phyloP scores from a whole-genome alignment of 1,284 basidiomycete genomes.

The Vanrija sp. region DNA sequence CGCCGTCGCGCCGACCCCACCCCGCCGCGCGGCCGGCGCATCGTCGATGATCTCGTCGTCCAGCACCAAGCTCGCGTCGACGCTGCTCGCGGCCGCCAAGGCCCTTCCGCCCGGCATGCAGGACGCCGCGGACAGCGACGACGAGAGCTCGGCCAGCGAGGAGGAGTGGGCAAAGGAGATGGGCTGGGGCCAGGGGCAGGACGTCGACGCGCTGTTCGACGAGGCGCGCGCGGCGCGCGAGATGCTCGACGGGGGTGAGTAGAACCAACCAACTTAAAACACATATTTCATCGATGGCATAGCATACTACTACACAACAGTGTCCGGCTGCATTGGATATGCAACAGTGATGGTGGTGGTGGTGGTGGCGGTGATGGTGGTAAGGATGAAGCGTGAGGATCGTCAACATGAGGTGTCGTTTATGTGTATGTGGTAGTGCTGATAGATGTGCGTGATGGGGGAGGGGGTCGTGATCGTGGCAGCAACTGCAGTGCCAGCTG shows the following conservation, averaged over 20 bases:
- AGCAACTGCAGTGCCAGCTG: too few species aligned
- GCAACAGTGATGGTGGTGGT: too few species aligned
- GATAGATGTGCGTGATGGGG: too few species aligned
- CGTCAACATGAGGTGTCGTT: too few species aligned
- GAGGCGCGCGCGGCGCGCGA: constrained; percentile 18
- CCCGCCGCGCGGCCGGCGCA: background rate
- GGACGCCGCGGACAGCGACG: constrained; percentile 5
- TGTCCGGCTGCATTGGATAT: too few species aligned
- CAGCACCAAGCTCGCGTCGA: constrained; percentile 11
- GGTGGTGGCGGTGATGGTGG: too few species aligned
- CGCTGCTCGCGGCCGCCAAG: constrained; percentile 15
- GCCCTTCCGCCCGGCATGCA: constrained; percentile 3
- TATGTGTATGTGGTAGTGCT: too few species aligned
- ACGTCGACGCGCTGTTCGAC: constrained; percentile 24
- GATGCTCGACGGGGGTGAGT: background rate
- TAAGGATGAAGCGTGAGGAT: too few species aligned
- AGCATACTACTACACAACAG: too few species aligned
- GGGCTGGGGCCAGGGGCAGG: constrained; percentile 24
- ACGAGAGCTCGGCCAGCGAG: constrained; percentile 17
- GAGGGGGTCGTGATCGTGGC: too few species aligned
- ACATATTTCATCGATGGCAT: too few species aligned
- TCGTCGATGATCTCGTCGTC: constrained; percentile 13
- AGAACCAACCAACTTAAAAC: too few species aligned
- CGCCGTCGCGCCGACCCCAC: background rate
- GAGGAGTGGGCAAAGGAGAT: constrained; percentile 27